Base-by-base conservation (phyloP, 2,329 filamentous ascomycete species). In the Calonectria hawksworthii region DNA sequence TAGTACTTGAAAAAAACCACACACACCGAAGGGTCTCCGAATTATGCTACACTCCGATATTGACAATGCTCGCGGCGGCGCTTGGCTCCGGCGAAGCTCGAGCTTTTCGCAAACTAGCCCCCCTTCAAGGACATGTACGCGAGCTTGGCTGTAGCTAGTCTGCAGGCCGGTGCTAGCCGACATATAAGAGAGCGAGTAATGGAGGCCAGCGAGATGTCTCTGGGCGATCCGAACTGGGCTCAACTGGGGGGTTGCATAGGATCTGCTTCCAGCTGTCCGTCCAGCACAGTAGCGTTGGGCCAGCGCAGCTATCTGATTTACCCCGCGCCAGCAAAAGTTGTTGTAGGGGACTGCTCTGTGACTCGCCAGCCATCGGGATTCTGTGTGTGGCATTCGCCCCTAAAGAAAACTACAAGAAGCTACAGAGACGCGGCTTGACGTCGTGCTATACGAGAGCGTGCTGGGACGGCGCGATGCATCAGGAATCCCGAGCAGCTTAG, bases 401-500 rank as follows among this genome's bases (percentile, higher is more conserved):
- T 10, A 23, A 47, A 13, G 30, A 61, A n/a, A 26, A 38, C 34
- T 38, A n/a, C 18, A 51, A 18, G 52, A 66, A 66, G 63, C 44
- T 16, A 34, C 41, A 34, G 18, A 36, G 54, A 61, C 18, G 32
- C 21, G 30, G 34, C 16, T 26, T 52, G 26, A 30, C 26, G 26
- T 54, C n/a, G 44, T 23, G 13, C 9, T 63, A 23, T 11, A 28
- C 26, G 23, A 65, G 34, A 34, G 28, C 41, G 52, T 21, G 21
- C 41, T 34, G 26, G 18, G 30, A 50, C 61, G 61, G 61, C 41
- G 30, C 23, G 61, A 65, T 50, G n/a, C 26, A 65, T 47, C 28
- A 32, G 41, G 61, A 32, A 65, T 65, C 61, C 61, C 61, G 61
- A 47, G 61, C 23, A 65, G 61, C 61, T 32, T 50, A 65, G 61